A percentile compares a stretch with the other conserved stretches of the same genome.
These are phyloP conservation scores for Bromus sterilis DNA, from an alignment of 176 grass and related monocot genomes.

Conservation along the genomic window DNA sequence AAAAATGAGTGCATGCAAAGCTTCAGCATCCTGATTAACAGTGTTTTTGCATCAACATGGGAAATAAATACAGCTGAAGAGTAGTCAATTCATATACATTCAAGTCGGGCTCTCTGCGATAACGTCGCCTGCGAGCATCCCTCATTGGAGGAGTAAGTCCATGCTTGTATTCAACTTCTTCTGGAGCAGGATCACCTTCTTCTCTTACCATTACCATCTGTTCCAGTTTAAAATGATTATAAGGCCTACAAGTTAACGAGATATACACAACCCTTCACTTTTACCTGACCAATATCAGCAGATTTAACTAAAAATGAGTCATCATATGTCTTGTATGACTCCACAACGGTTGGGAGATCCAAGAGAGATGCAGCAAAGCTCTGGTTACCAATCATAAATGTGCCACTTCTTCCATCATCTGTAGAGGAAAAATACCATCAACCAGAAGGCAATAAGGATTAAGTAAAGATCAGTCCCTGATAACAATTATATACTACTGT, in stretches of 20 bases:
- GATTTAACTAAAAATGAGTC: conserved; percentile 87
- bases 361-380: conserved; percentile 74
- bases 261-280: background rate
- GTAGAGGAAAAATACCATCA: conserved; percentile 11
- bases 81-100: conserved; percentile 46
- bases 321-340: conserved; percentile 94
- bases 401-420: conserved; percentile 91
- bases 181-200: conserved; percentile 63
- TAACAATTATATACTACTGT: background rate
- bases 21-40: conserved; percentile 12
- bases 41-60: conserved; percentile 3
- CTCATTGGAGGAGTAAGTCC: conserved; percentile 90
- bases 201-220: conserved; percentile 90
- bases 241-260: background rate
- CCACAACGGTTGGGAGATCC: conserved; percentile 72
- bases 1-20: conserved; percentile 4
- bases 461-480: background rate
- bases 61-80: background rate
- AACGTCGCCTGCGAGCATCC: conserved; percentile 70
- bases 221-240: conserved; percentile 13
- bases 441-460: conserved; percentile 13
- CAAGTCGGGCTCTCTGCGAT: conserved; percentile 83
- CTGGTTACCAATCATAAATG: conserved; percentile 79
- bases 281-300: conserved; percentile 85
- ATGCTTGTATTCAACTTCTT: conserved; percentile 88